Base-by-base conservation (phyloP, 768 basidiomycete genomes). In the Mycena galopus region DNA sequence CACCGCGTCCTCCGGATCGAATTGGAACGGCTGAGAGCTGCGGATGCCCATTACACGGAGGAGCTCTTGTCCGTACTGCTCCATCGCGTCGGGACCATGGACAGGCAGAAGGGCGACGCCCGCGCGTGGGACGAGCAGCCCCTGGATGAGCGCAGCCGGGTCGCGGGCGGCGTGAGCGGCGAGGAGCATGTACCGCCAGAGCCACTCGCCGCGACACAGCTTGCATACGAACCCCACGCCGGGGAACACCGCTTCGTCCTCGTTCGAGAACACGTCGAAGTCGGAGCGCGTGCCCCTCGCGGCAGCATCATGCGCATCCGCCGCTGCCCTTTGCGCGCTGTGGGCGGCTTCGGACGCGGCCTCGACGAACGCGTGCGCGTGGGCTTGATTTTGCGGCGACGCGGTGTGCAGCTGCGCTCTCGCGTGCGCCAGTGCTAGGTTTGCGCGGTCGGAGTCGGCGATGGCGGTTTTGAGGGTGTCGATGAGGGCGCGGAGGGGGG, bases 381-480 rank as follows among this genome's bases (percentile, higher is more conserved):
- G 30, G 9, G 11, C 23, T 17, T 23, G 4, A 21, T 21, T n/a
- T 3, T 5, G 25, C 50, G 50, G 50, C 50, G 25, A 14, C 9
- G 17, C 29, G 19, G 17, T 32, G 29, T 19, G 16, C 7, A 21
- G 21, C 21, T 21, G 30, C 29, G 14, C 7, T 30, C 27, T 17
- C 19, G 63, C 39, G 91, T 91, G 72, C 93, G 94, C 74, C 89
- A 93, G 1, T 32, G 56, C 32, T 86, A 82, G 12, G 78, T 76
- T 0, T 81, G 80, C 3, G 12, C 85, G 86, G 70, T 88, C 87
- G 71, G 89, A 87, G 77, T 94, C 51, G 4, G 5, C 6, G 29
- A 16, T 16, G 3, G 53, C 44, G 7, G n/a, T 19, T 4, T 21
- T 5, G 2, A 47, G 21, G 0, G 44, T 11, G 44, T 47, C 44